Base-by-base conservation (phyloP, 2,329 filamentous ascomycete species). In the Clonostachys byssicola region DNA sequence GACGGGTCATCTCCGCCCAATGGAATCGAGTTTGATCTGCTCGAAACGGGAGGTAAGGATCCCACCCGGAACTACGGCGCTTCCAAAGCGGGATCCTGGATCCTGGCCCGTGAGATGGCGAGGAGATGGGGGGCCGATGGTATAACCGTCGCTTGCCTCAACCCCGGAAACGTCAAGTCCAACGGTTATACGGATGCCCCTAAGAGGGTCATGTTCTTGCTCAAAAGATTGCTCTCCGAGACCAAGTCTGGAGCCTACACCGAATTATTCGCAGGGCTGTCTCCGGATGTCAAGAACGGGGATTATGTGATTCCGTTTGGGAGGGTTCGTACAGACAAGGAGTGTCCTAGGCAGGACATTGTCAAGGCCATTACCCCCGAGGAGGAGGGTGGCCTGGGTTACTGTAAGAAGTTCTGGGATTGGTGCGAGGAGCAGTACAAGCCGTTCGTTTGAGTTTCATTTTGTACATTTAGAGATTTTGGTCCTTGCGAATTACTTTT, bases 251-350 rank as follows among this genome's bases (percentile, higher is more conserved):
- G 68, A 6, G 70, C 68, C 3, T 71, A 69, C 47, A 71, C 70
- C 1, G 67, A 69, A 52, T 48, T 73, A 2, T 72, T 56, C 44
- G 64, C 67, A 34, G 69, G 65, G 1, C 53, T 71, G 43, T 66
- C 66, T 1, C 57, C 62, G 1, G 65, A 71, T 3, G 55, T 72
- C 3, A 61, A 56, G 4, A 58, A 57, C 40, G 62, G 60, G 7
- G 43, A 50, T 5, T 63, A 60, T 14, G 49, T 61, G 39, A 54
- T 62, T 9, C 63, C 60, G 5, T 64, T 58, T 58, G 60, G 62
- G 5, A 54, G 55, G 35, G 51, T 61, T 14, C 51, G 52, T 20
- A 10, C 47, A 2, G 52, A 59, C 35, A 43, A 41, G 17, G 45
- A 52, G 8, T 48, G 47, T 12, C 48, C 54, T 5, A 51, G 62